phyloP scores from a whole-genome alignment of 176 grass and related monocot species.

The Melocanna baccifera region DNA sequence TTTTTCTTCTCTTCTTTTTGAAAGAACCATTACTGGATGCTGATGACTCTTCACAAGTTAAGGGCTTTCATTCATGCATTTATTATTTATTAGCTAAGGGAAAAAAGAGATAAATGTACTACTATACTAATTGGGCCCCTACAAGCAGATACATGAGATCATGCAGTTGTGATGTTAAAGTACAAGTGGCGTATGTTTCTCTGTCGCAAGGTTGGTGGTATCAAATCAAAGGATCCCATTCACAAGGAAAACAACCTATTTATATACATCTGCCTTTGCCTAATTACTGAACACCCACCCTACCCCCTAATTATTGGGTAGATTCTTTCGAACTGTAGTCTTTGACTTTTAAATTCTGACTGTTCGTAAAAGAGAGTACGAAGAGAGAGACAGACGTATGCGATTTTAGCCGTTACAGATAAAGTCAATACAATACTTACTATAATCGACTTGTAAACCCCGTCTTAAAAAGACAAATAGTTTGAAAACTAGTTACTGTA shows the following conservation, averaged over 20 bases:
- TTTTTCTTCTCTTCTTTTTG: not conserved
- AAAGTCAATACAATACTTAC: rapidly evolving
- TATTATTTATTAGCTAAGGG: not conserved
- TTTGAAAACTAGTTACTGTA: too few species aligned
- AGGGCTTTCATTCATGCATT: not conserved
- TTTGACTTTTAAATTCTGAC: too few species aligned
- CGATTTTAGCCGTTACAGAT: too few species aligned
- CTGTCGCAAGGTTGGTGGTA: slow-evolving; percentile 34
- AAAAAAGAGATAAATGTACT: not conserved
- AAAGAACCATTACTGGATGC: not conserved
- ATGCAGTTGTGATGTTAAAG: slow-evolving; percentile 19
- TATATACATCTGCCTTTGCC: not conserved
- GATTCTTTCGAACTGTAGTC: too few species aligned
- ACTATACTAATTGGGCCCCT: not conserved
- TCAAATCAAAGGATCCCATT: slow-evolving; percentile 41
- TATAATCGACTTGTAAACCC: too few species aligned
- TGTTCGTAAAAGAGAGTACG: too few species aligned
- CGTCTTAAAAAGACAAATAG: too few species aligned
- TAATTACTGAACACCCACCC: slow-evolving; percentile 36
- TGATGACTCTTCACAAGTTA: not conserved
- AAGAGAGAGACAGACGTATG: too few species aligned
- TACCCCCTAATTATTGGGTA: not conserved
- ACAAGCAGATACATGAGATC: not conserved
- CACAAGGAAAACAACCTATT: slow-evolving; percentile 24
- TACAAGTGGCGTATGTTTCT: slow-evolving; percentile 16